Percentiles rank a stretch among this genome's conserved stretches.
These are phyloP conservation scores for Cladochytrium replicatum DNA, from an alignment of 192 early-diverging fungal genomes.

Conservation along the genomic window DNA sequence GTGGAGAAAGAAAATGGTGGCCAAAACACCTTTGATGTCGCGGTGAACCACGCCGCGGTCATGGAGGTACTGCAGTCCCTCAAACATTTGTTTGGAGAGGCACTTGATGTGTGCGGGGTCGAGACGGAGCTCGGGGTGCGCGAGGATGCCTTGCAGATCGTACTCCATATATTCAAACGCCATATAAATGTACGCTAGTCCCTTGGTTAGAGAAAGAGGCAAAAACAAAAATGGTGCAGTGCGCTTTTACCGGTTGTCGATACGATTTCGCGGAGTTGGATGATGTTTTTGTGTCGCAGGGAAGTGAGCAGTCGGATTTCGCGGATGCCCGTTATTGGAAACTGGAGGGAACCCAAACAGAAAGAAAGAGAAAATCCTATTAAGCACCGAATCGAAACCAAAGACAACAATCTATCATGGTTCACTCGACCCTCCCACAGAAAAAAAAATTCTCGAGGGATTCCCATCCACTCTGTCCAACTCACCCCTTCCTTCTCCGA, in stretches of 20 bases:
- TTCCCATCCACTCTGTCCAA: too few relatives aligned
- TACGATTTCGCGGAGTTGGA: conserved; percentile 31
- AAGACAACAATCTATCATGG: too few relatives aligned
- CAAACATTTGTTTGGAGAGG: conserved; percentile 73
- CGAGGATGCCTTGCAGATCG: conserved; percentile 84
- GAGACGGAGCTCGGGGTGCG: conserved; percentile 65
- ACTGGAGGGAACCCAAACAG: too few relatives aligned
- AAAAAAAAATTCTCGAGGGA: too few relatives aligned
- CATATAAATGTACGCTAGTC: conserved; percentile 93
- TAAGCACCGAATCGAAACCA: too few relatives aligned
- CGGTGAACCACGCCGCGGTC: conserved; percentile 77
- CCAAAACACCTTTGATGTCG: conserved; percentile 74
- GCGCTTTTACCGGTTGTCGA: conserved; percentile 57
- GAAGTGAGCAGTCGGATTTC: conserved; percentile 92
- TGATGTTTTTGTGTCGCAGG: conserved; percentile 61
- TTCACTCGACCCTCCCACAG: too few relatives aligned
- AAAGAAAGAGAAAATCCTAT: too few relatives aligned
- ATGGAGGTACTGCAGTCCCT: conserved; percentile 83
- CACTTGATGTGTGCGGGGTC: conserved; percentile 79
- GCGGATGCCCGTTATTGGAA: conserved; percentile 93
- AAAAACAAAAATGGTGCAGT: too few relatives aligned
- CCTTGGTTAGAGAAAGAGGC: too few relatives aligned
- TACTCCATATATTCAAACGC: conserved; percentile 99
- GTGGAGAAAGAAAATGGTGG: conserved; percentile 47
- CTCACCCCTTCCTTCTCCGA: conserved; percentile 71